phyloP scores from a whole-genome alignment of 106 monocot genomes.

The Hemerocallis citrina region DNA sequence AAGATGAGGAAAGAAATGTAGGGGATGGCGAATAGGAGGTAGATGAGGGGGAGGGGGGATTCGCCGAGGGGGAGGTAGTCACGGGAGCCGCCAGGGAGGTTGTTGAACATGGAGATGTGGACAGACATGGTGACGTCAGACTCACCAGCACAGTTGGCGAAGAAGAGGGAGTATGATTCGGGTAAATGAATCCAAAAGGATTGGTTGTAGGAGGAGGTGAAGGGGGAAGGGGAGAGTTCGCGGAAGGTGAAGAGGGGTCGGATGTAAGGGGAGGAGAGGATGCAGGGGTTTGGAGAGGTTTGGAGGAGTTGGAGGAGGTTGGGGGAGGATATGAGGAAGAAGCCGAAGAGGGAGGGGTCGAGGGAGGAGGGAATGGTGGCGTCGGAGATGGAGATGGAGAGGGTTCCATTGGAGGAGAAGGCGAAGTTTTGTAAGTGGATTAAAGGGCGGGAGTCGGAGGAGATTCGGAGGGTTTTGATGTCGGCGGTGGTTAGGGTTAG shows the following conservation, averaged over 20 bases:
- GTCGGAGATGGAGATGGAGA: conserved; percentile 13
- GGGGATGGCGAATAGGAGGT: conserved; percentile 19
- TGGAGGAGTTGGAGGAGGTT: conserved; percentile 24
- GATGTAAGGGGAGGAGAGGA: conserved; percentile 15
- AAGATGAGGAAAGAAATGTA: conserved; percentile 22
- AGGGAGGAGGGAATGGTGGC: conserved; percentile 27
- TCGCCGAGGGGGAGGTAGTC: conserved; percentile 55
- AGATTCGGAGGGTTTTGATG: conserved; percentile 13
- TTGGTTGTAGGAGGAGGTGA: conserved; percentile 13
- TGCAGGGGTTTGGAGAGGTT: conserved; percentile 7
- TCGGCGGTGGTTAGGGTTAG: neutral
- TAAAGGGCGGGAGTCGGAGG: conserved; percentile 14
- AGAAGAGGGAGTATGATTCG: conserved; percentile 22
- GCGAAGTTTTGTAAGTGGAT: conserved; percentile 45
- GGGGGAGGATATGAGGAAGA: conserved; percentile 37
- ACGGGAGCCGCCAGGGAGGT: conserved; percentile 8
- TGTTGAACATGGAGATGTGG: conserved; percentile 32
- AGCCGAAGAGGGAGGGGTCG: conserved; percentile 27
- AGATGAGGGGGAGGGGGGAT: conserved; percentile 29
- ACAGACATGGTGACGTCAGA: conserved; percentile 26
- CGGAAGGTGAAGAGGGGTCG: conserved; percentile 21
- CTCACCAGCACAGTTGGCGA: conserved; percentile 19
- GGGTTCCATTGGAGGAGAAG: conserved; percentile 8
- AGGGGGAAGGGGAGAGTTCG: conserved; percentile 12
- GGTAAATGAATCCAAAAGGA: conserved; percentile 3